Base-by-base conservation (phyloP, 2,329 filamentous ascomycete species). In the Fusarium haematococcum region DNA sequence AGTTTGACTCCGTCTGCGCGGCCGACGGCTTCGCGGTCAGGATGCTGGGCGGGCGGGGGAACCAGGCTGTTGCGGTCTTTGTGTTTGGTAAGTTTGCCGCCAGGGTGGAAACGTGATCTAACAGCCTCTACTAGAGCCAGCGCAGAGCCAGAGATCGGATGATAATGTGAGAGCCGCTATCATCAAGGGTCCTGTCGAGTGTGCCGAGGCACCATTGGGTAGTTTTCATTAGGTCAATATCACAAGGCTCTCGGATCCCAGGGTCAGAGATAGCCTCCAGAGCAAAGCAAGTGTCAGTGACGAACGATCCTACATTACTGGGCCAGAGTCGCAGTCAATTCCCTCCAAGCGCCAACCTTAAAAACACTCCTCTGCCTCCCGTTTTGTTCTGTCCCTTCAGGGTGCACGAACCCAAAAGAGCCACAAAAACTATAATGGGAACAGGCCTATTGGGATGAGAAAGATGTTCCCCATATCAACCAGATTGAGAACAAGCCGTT, bases 21-120 rank as follows among this genome's bases (percentile, higher is more conserved):
- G 18, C n/a, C 3, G n/a, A 45, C 2, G 37, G 25, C n/a, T 72
- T 72, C n/a, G 32, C 41, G 2, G 33, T 72, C 11, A 45, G 57
- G 5, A 25, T 52, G 20, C 7, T 72, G 1, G 68, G 64, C 14
- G 69, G 68, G 7, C 25, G 39, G 16, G 63, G 69, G 2, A 52
- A 37, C 30, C 67, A 67, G 18, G 35, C 69, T 39, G 68, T 71
- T 32, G 63, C 56, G 9, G 45, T 72, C n/a, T 72, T 71, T 20
- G 63, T 72, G 9, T 52, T 71, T 10, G 59, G 70, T 72, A 25
- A 68, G 70, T 68, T 23, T 35, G 5, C 13, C 16, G 5, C 2
- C 7, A 35, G 4, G 13, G 14, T 6, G 23, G 16, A 43, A 9
- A 20, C n/a, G 0, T 14, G 35, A 16, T 58, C 62, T 64, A 35